These are phyloP conservation scores for Hypoxylon sp. DNA, from an alignment of 2,329 filamentous ascomycete genomes.

Conservation along the genomic window DNA sequence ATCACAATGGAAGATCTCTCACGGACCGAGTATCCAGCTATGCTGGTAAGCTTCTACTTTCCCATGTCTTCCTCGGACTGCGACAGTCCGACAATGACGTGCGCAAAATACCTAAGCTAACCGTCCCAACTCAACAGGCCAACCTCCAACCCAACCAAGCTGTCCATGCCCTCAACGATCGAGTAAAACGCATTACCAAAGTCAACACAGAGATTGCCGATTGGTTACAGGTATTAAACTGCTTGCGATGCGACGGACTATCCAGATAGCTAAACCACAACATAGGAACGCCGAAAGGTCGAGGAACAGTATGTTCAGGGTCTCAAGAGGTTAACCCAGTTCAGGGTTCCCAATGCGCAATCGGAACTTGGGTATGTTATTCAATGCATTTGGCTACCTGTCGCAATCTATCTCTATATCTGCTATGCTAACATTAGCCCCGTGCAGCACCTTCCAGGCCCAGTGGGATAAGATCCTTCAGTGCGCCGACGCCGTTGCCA, in stretches of 20 bases:
- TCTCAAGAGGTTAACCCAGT: conserved; percentile 82
- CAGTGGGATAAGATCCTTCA: conserved; percentile 91
- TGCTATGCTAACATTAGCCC: conserved; percentile 34
- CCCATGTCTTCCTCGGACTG: neutral
- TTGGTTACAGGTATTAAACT: conserved; percentile 85
- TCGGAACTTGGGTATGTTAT: conserved; percentile 85
- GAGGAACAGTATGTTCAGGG: conserved; percentile 90
- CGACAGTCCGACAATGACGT: conserved; percentile 1
- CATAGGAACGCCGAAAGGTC: conserved; percentile 88
- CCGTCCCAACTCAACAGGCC: conserved; percentile 64
- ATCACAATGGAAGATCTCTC: conserved; percentile 78
- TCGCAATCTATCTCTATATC: conserved; percentile 13
- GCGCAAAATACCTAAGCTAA: conserved; percentile 41
- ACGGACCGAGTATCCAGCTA: conserved; percentile 89
- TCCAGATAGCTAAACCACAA: conserved; percentile 35
- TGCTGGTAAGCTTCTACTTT: conserved; percentile 79
- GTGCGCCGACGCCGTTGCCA: conserved; percentile 82
- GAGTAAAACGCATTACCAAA: conserved; percentile 86
- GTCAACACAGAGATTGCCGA: conserved; percentile 93
- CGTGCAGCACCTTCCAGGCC: conserved; percentile 81
- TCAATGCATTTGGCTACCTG: conserved; percentile 15
- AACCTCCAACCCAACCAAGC: conserved; percentile 85
- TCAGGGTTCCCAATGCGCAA: conserved; percentile 77
- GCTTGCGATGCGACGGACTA: conserved; percentile 29
- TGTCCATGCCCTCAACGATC: conserved; percentile 83